A percentile compares a stretch with the other conserved stretches of the same genome.
phyloP scores from a whole-genome alignment of 306 rosid species.

The Vicia villosa region DNA sequence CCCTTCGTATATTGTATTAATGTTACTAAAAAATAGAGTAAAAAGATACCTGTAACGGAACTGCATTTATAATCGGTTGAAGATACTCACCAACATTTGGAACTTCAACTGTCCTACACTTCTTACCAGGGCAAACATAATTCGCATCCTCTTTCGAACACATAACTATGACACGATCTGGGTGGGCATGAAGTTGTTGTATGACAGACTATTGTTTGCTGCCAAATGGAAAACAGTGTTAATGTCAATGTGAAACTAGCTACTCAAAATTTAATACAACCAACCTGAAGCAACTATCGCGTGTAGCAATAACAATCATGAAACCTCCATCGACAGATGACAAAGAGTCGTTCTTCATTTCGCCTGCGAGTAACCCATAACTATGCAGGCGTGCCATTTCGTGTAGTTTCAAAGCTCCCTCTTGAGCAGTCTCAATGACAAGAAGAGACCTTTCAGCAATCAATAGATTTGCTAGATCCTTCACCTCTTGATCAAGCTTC shows the following conservation, averaged over 20 bases:
- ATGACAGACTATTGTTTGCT: constrained; percentile 99
- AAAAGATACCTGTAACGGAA: too few species aligned
- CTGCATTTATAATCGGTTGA: too few species aligned
- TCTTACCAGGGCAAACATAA: constrained; percentile 60
- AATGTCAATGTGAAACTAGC: constrained; percentile 40
- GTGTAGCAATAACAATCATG: constrained; percentile 82
- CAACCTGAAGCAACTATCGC: constrained; percentile 94
- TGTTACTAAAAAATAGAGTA: too few species aligned
- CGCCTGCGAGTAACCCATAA: constrained; percentile 99
- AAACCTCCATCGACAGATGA: constrained; percentile 95
- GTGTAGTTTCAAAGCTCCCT: constrained; percentile 97
- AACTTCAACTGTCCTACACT: constrained; percentile 85
- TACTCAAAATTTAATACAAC: constrained; percentile 32
- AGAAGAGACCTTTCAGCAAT: constrained; percentile 96
- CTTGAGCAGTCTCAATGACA: constrained; percentile 92
- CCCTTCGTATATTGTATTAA: too few species aligned
- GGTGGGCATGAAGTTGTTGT: constrained; percentile 97
- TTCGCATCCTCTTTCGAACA: constrained; percentile 87
- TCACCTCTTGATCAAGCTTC: constrained; percentile 85
- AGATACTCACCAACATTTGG: too few species aligned
- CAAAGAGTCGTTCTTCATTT: constrained; percentile 98
- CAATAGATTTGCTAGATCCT: constrained; percentile 79
- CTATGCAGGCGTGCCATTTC: constrained; percentile 98
- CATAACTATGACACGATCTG: constrained; percentile 86
- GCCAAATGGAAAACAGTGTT: constrained; percentile 45